Base-by-base conservation (phyloP, 2,329 filamentous ascomycete genomes). In the Lecanicillium sp. region DNA sequence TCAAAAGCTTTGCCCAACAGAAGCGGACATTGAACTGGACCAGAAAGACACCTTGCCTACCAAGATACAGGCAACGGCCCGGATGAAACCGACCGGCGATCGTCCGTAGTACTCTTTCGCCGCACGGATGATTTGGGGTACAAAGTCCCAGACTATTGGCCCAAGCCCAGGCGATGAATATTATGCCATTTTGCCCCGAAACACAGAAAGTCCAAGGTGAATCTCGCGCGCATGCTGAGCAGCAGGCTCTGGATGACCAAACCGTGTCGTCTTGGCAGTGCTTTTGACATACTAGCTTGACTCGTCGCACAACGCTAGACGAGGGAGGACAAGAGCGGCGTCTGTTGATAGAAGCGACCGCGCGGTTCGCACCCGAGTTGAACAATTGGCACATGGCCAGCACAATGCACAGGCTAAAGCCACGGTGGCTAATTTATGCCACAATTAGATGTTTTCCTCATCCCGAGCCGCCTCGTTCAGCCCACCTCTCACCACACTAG, bases 71-170 rank as follows among this genome's bases (percentile, higher is more conserved):
- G 33, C 24, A 45, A 38, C 43, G 43, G 30, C 43, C 33, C 33
- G 43, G 17, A 35, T 17, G 24, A 45, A 17, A 17, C 33, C 33
- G 17, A 36, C 11, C 20, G 24, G 24, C 33, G 35, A 39, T 46
- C 44, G 35, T 46, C 44, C 26, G 44, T 46, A 30, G 44, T 46
- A 35, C 21, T 35, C 35, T 27, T 38, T 15, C 26, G 17, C 30
- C 44, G n/a, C 44, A 32, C 27, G 20, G 44, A 46, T 24, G 44
- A 46, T 46, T 46, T 39, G 44, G 44, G 26, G 44, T 46, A 39
- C n/a, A 39, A 20, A 15, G 20, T n/a, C 24, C n/a, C 20, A 6
- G 9, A 15, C 35, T 23, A 38, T 38, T 46, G 44, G 35, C 8
- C 21, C 14, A 32, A 24, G 19, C n/a, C 19, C 7, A 21, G 36